Percentiles rank a stretch among this genome's conserved stretches.
Conservation (phyloP, 208 protist species). For the Acanthamoeba healyi region DNA sequence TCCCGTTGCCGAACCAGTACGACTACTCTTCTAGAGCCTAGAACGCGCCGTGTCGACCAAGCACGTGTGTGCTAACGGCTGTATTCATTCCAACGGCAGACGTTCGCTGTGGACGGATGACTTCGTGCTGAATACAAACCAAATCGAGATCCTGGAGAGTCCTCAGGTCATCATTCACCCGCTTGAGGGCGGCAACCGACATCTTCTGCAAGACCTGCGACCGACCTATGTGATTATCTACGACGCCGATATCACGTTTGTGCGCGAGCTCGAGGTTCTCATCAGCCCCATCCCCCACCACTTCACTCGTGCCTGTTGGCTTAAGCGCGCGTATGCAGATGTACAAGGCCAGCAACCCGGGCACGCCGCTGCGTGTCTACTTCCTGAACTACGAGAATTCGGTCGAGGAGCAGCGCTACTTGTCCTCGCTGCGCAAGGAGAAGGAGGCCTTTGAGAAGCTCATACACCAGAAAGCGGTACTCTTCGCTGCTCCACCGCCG, state of each 20-base stretch:
- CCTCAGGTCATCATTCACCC: slow-evolving; percentile 12
- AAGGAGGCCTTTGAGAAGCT: slow-evolving; percentile 88
- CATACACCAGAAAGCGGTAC: slow-evolving; percentile 84
- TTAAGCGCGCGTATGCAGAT: slow-evolving; percentile 25
- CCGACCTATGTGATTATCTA: slow-evolving; percentile 88
- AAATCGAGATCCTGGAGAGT: background rate
- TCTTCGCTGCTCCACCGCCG: background rate
- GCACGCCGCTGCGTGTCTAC: slow-evolving; percentile 83
- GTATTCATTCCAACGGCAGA: too few relatives aligned
- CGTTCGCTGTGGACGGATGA: background rate
- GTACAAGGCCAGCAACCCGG: slow-evolving; percentile 84
- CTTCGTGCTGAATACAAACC: background rate
- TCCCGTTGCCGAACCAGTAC: too few relatives aligned
- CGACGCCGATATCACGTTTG: slow-evolving; percentile 83
- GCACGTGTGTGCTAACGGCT: too few relatives aligned
- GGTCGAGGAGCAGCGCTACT: slow-evolving; percentile 87
- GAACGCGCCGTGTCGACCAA: too few relatives aligned
- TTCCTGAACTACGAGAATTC: slow-evolving; percentile 85
- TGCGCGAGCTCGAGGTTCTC: slow-evolving; percentile 84
- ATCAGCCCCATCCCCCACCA: background rate
- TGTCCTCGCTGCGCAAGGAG: slow-evolving; percentile 83
- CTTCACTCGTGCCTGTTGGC: background rate
- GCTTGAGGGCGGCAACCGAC: background rate
- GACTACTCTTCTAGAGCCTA: too few relatives aligned
- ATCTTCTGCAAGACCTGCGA: slow-evolving; percentile 13